Evolutionary conservation across 805 yeast species (phyloP).

Genomic region (Torulaspora quercuum): DNA sequence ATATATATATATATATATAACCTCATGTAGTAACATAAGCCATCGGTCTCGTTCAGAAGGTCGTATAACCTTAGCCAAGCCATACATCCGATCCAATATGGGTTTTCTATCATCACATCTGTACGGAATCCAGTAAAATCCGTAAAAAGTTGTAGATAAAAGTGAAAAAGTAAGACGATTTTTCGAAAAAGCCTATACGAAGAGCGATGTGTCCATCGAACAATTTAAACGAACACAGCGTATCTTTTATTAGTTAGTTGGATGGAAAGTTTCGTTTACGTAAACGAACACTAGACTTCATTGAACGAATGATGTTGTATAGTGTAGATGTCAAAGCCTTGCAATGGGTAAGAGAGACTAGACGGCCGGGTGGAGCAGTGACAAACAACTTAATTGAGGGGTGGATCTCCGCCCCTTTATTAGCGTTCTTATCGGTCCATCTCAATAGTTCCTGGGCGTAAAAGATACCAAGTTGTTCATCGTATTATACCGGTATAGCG

Average conservation of each 20-base stretch:
- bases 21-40: not conserved
- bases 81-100: slow-evolving; percentile 1
- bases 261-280: slow-evolving; percentile 1
- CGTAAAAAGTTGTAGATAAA: slow-evolving; percentile 3
- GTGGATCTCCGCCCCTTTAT: too few relatives aligned
- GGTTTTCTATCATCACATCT: not conserved
- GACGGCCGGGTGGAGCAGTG: too few relatives aligned
- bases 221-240: slow-evolving; percentile 3
- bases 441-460: too few relatives aligned
- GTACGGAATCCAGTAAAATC: slow-evolving; percentile 3
- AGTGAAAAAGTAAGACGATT: slow-evolving; percentile 10
- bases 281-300: slow-evolving; percentile 1
- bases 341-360: not conserved
- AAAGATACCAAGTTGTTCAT: too few relatives aligned
- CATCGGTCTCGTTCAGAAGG: slow-evolving; percentile 8
- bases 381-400: too few relatives aligned
- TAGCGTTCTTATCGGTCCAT: too few relatives aligned
- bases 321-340: not conserved
- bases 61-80: slow-evolving; percentile 2
- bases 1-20: slow-evolving; percentile 4
- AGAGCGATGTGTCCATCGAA: slow-evolving; percentile 7
- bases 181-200: slow-evolving; percentile 4
- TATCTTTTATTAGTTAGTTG: not conserved
- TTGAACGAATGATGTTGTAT: not conserved
- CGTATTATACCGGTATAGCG: too few relatives aligned